Percentiles rank a stretch among this genome's conserved stretches.
Evolutionary conservation across 1,139 yeast genomes (phyloP).

Genomic region (Candida tunisiensis): DNA sequence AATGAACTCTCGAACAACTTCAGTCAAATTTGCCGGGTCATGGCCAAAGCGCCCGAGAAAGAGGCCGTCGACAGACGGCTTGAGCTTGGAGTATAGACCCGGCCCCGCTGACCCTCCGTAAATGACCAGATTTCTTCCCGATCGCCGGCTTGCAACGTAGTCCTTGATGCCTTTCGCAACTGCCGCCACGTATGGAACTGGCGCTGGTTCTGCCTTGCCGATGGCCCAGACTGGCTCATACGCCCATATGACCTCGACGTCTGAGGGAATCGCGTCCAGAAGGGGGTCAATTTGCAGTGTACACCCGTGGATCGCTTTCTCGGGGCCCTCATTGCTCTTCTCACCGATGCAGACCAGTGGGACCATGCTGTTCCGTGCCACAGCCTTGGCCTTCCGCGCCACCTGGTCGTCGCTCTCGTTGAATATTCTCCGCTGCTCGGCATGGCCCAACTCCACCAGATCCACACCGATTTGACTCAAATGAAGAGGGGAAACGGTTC

Average conservation of each 20-base stretch:
- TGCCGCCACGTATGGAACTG: conserved; percentile 9
- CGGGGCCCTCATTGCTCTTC: conserved; percentile 67
- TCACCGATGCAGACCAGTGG: conserved; percentile 88
- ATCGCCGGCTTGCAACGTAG: conserved; percentile 4
- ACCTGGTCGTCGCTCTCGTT: conserved; percentile 67
- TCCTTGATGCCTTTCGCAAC: conserved; percentile 9
- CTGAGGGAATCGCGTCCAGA: conserved; percentile 35
- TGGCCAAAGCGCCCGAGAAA: conserved; percentile 15
- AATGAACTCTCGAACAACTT: conserved; percentile 4
- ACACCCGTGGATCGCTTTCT: conserved; percentile 56
- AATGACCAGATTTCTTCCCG: conserved; percentile 7
- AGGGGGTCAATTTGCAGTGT: conserved; percentile 72
- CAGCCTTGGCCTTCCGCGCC: conserved; percentile 73
- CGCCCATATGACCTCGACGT: conserved; percentile 66
- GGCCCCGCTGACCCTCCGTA: conserved; percentile 17
- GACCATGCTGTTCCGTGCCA: conserved; percentile 56
- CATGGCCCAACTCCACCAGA: conserved; percentile 83
- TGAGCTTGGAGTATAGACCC: conserved; percentile 9
- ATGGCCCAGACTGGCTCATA: conserved; percentile 97
- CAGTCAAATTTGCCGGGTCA: conserved; percentile 7
- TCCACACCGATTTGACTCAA: conserved; percentile 64
- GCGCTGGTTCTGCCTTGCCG: conserved; percentile 31
- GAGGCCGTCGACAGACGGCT: conserved; percentile 11
- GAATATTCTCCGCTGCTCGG: conserved; percentile 79
- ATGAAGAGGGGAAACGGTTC: conserved; percentile 59